A percentile compares a stretch with the other conserved stretches of the same genome.
phyloP scores from a whole-genome alignment of 768 basidiomycete species.

The Serendipita indica region DNA sequence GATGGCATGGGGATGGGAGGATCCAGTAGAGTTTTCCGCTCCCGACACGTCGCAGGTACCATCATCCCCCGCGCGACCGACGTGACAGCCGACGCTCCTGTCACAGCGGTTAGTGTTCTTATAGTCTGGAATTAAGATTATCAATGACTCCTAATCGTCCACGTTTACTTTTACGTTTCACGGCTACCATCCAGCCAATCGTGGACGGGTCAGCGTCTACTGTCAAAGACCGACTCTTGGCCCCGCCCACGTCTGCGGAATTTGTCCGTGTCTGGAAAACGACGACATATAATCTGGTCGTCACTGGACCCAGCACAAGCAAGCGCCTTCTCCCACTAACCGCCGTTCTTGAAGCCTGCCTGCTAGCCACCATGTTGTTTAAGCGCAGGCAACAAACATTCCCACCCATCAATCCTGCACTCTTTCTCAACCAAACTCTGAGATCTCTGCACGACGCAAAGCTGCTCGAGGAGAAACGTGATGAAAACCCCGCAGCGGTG shows the following conservation, averaged over 20 bases:
- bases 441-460: not conserved
- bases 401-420: constrained; percentile 4
- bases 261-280: not conserved
- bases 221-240: constrained; percentile 8
- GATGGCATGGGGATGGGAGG: constrained; percentile 7
- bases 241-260: not conserved
- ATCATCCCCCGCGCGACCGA: not conserved
- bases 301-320: not conserved
- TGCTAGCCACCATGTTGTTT: not conserved
- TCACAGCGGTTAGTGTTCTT: not conserved
- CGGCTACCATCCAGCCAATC: not conserved
- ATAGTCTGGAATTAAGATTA: not conserved
- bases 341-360: no score
- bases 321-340: no score
- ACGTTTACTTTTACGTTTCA: not conserved
- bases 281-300: not conserved
- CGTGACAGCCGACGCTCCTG: not conserved
- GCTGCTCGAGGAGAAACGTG: not conserved
- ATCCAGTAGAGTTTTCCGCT: not conserved
- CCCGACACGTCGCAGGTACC: not conserved
- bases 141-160: constrained; percentile 1
- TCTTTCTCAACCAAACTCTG: not conserved
- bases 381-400: not conserved
- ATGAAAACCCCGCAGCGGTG: not conserved
- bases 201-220: not conserved